These are phyloP conservation scores for Parachaetomium inaequale DNA, from an alignment of 495 filamentous ascomycete genomes.

Conservation along the genomic window DNA sequence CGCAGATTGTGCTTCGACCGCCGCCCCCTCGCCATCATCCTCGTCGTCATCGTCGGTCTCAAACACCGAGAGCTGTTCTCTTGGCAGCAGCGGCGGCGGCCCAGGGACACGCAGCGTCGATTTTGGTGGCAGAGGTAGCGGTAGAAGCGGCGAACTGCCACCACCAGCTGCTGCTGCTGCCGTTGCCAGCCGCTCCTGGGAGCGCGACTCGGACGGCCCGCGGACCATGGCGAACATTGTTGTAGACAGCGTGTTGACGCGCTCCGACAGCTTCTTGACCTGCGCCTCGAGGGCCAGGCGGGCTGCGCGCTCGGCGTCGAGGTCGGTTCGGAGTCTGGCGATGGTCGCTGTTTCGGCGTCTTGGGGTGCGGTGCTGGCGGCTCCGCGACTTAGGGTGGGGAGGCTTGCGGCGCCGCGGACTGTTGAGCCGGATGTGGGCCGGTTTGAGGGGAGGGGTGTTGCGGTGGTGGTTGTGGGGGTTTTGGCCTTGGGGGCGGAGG, in stretches of 20 bases:
- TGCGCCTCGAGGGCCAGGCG: conserved; percentile 49
- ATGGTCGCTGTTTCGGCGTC: conserved; percentile 28
- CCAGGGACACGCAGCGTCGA: conserved; percentile 15
- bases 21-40: conserved; percentile 17
- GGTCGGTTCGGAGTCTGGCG: conserved; percentile 48
- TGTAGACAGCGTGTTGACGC: conserved; percentile 39
- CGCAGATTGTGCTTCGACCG: conserved; percentile 23
- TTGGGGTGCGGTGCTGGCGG: conserved; percentile 14
- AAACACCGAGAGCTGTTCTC: conserved; percentile 35
- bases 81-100: conserved; percentile 10
- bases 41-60: conserved; percentile 36
- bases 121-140: conserved; percentile 25
- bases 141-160: not conserved
- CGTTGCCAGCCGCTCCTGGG: conserved; percentile 24
- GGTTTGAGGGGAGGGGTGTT: conserved; percentile 5
- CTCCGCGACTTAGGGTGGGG: conserved; percentile 38
- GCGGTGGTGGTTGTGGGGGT: not conserved
- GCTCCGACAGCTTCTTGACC: conserved; percentile 46
- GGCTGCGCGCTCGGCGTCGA: conserved; percentile 48
- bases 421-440: conserved; percentile 41
- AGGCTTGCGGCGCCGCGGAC: conserved; percentile 43
- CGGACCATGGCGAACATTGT: conserved; percentile 38
- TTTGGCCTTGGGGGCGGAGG: conserved; percentile 24
- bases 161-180: not conserved
- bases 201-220: conserved; percentile 29